Evolutionary conservation across 352 stramenopile genomes (phyloP), one percentile per base, ranked within the genome.

Genomic region (Pythium pyrilobum): DNA sequence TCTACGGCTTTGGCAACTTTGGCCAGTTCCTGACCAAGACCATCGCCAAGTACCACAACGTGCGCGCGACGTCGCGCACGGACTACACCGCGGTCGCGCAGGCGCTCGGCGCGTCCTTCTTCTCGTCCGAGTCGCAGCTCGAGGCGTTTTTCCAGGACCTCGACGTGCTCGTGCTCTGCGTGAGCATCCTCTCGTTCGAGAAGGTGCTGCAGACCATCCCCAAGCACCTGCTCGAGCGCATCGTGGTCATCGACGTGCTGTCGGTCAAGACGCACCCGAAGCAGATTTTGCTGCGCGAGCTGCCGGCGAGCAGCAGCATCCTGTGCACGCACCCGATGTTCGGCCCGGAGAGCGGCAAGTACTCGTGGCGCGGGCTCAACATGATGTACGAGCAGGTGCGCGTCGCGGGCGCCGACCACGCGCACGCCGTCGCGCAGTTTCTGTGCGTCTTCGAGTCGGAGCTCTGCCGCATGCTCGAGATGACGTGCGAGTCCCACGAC

Each of bases 281-380:
- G 64, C 72, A 96, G 57, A 84, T 97, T 34, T 58, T 99, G 72
- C 77, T 98, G 36, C 69, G 96, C 31, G 53, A 88, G n/a, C 60
- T 98, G 15, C 95, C 95, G 3, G 53, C 72, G 37, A 87, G 87
- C 58, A 87, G 79, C 47, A 95, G 97, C 52, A 95, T 99, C 31
- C 67, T 99, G 31, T 98, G 94, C 57, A 98, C 96, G 15, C 96
- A 99, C 74, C 96, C 96, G 2, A 99, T 99, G 96, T 99, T 99
- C 72, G 96, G 96, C 36, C 95, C 96, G 1, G 96, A 98, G 70
- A 96, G 80, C 45, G 96, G 94, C 41, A 97, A 96, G 47, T 85
- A 97, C 73, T 88, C 87, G 49, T 99, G 96, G 96, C 77, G 90
- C 37, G 85, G 82, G 11, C 70, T 98, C 39, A 96, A 90, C 18